Conservation (phyloP, 768 basidiomycete species). For the Trametes cinnabarina region DNA sequence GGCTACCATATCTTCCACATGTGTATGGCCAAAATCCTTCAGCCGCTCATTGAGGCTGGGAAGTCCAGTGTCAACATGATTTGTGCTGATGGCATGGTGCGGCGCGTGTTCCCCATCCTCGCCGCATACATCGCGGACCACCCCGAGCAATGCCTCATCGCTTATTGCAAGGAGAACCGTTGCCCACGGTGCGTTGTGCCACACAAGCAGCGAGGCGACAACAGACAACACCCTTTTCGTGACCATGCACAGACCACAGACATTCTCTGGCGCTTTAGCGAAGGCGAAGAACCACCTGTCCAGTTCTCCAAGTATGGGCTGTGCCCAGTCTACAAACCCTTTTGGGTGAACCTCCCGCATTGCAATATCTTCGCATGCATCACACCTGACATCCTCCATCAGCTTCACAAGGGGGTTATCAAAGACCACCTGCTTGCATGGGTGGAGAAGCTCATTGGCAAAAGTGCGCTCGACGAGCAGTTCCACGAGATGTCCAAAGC, state of each 20-base stretch:
- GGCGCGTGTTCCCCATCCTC: slow-evolving; percentile 38
- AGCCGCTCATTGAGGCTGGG: slow-evolving; percentile 32
- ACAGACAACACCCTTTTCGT: background rate
- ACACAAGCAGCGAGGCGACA: slow-evolving; percentile 21
- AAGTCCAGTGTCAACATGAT: slow-evolving; percentile 33
- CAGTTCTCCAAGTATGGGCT: slow-evolving; percentile 10
- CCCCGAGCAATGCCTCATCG: slow-evolving; percentile 44
- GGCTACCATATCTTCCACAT: slow-evolving; percentile 36
- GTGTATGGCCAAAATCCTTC: slow-evolving; percentile 34
- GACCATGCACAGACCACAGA: background rate
- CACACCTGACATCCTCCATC: slow-evolving; percentile 43
- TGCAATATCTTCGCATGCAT: slow-evolving; percentile 37
- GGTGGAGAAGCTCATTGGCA: slow-evolving; percentile 31
- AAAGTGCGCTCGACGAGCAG: slow-evolving; percentile 19
- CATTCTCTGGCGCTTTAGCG: background rate
- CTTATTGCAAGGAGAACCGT: slow-evolving; percentile 20
- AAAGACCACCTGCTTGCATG: slow-evolving; percentile 39
- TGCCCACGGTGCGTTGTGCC: slow-evolving; percentile 31
- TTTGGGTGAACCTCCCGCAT: slow-evolving; percentile 13
- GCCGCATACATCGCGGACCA: slow-evolving; percentile 41
- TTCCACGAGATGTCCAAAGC: background rate
- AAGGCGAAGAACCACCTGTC: background rate
- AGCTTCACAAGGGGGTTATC: slow-evolving; percentile 45
- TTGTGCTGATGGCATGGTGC: slow-evolving; percentile 36
- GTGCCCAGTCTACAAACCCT: slow-evolving; percentile 10